Percentiles rank a stretch among this genome's conserved stretches.
Conservation (phyloP, 73 alveolate genomes). For the Paramecium primaurelia region DNA sequence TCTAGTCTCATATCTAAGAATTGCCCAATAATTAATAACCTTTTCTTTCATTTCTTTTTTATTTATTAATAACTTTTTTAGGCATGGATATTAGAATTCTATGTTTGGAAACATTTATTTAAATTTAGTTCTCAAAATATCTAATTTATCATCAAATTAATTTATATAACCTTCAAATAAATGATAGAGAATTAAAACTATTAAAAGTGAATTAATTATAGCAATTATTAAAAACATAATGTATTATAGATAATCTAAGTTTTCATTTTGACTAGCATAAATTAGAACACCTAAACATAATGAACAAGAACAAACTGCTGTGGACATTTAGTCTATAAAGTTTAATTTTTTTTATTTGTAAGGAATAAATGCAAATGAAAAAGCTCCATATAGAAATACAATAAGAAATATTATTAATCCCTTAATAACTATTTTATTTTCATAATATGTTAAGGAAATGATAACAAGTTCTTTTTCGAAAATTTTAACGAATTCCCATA, state of each 20-base stretch:
- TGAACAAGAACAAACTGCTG: background rate
- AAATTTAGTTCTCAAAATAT: background rate
- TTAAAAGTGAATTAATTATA: background rate
- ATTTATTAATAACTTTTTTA: background rate
- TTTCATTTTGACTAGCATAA: background rate
- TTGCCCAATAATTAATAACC: background rate
- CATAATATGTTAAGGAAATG: background rate
- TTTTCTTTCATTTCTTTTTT: constrained; percentile 1
- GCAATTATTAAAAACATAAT: background rate
- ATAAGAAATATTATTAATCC: background rate
- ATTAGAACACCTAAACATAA: background rate
- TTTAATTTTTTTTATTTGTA: background rate
- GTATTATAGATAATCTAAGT: background rate
- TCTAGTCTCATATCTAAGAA: constrained; percentile 17
- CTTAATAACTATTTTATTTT: background rate
- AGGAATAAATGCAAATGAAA: background rate
- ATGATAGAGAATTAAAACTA: background rate
- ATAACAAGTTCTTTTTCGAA: constrained; percentile 5
- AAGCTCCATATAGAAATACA: background rate
- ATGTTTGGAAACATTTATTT: background rate
- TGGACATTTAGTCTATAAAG: background rate
- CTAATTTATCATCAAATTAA: constrained; percentile 2
- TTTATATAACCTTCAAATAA: background rate
- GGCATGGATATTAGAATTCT: background rate
- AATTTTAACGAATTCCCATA: constrained; percentile 28